Base-by-base conservation (phyloP, 176 grass and related monocot genomes). In the Echinochloa phyllopogon region DNA sequence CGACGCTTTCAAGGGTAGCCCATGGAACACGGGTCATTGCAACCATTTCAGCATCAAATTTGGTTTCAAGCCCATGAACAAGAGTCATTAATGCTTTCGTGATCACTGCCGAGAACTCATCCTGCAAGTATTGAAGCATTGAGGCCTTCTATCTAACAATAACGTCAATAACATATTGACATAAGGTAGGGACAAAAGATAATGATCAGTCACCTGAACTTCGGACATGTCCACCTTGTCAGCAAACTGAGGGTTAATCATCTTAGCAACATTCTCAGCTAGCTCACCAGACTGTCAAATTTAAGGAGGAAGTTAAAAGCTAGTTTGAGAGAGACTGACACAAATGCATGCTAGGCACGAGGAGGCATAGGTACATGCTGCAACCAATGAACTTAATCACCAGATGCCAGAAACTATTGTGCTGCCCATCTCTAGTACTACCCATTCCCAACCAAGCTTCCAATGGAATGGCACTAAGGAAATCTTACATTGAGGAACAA, bases 41-140 rank as follows among this genome's bases (percentile, higher is more conserved):
- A 83, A 89, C 75, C 96, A 99, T 99, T 91, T 99, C 96, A 87
- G 88, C 84, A 84, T 99, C 96, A 84, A 99, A 99, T 85, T 99
- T 99, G 59, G 96, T 99, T 89, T 99, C 96, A 58, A 99, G 78
- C 40, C 96, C 96, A 79, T 99, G 94, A 71, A 99, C 96, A 81
- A 99, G 87, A 76, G 96, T 96, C 85, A 99, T 90, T 76, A 99
- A 72, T 70, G 96, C 96, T 96, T 95, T 96, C 41, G 91, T 99
- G 63, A 99, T 94, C 69, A 99, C 88, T 6, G 88, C 91, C 29
- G 94, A 96, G 84, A 99, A 99, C 70, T 99, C 96, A 86, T 96
- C 96, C 96, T 99, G 88, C 86, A 72, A 84, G 21, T 48, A 91
- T 78, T 51, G 8, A 82, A 40, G 64, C 78, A 57, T 38, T 67